Conservation (phyloP, 2,329 filamentous ascomycete genomes). For the Teratosphaeria viscida region DNA sequence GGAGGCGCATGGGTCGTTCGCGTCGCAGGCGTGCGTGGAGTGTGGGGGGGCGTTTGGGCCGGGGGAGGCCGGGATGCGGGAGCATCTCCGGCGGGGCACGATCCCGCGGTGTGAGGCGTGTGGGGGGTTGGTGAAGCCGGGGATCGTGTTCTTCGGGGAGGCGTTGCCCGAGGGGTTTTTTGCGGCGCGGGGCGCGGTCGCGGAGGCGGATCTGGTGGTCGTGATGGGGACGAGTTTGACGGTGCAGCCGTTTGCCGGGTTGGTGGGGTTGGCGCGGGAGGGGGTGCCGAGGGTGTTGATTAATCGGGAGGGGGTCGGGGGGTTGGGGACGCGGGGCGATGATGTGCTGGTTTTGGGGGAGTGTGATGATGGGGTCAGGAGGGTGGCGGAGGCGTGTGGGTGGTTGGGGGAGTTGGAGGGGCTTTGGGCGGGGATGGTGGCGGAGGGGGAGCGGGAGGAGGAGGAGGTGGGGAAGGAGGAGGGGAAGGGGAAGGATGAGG, state of each 20-base stretch:
- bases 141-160: slow-evolving; percentile 92
- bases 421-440: slow-evolving; percentile 58
- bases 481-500: slow-evolving; percentile 38
- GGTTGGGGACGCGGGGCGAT: slow-evolving; percentile 64
- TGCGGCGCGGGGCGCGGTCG: slow-evolving; percentile 43
- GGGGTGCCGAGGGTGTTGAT: slow-evolving; percentile 69
- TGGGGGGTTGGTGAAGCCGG: slow-evolving; percentile 75
- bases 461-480: slow-evolving; percentile 28
- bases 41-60: slow-evolving; percentile 64
- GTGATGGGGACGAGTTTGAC: slow-evolving; percentile 80
- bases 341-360: slow-evolving; percentile 77
- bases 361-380: slow-evolving; percentile 72
- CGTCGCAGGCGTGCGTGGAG: slow-evolving; percentile 80
- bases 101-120: slow-evolving; percentile 66
- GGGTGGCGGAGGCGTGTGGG: slow-evolving; percentile 67
- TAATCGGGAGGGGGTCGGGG: slow-evolving; percentile 75
- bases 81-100: slow-evolving; percentile 53
- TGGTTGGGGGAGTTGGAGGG: slow-evolving; percentile 77
- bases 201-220: slow-evolving; percentile 64
- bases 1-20: slow-evolving; percentile 93
- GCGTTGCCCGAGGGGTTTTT: slow-evolving; percentile 57
- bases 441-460: slow-evolving; percentile 28
- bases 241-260: slow-evolving; percentile 78
- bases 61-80: slow-evolving; percentile 55
- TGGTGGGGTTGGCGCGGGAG: slow-evolving; percentile 55